A percentile compares a stretch with the other conserved stretches of the same genome.
Conservation (phyloP, 2,329 filamentous ascomycete genomes). For the Diaporthe amygdali region DNA sequence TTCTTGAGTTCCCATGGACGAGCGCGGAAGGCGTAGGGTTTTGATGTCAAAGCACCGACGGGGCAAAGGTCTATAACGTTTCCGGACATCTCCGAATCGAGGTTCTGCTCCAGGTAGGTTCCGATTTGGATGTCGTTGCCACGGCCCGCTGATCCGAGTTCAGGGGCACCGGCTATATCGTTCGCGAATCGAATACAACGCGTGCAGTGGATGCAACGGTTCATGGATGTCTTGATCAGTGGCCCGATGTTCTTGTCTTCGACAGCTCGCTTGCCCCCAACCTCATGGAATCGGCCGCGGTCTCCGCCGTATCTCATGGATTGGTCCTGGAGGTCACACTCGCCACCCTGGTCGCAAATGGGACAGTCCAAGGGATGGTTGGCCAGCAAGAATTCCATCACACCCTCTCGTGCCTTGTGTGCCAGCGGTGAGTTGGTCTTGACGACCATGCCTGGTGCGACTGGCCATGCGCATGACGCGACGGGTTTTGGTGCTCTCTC, state of each 20-base stretch:
- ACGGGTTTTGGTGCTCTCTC: conserved; percentile 96
- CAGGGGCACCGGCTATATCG: conserved; percentile 93
- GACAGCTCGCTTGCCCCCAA: conserved; percentile 93
- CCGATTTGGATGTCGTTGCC: conserved; percentile 98
- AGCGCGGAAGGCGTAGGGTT: conserved; percentile 96
- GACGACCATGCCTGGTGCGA: conserved; percentile 98
- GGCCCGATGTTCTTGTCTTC: conserved; percentile 99
- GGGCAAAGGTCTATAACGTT: conserved; percentile 99
- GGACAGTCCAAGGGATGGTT: conserved; percentile 97
- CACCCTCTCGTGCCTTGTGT: conserved; percentile 97
- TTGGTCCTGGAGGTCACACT: conserved; percentile 99
- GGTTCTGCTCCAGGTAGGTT: conserved; percentile 92
- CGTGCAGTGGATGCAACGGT: conserved; percentile 99
- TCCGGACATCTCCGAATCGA: conserved; percentile 93
- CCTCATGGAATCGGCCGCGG: conserved; percentile 94
- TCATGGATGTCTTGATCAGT: conserved; percentile 99
- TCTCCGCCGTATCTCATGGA: conserved; percentile 98
- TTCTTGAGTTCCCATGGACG: conserved; percentile 97
- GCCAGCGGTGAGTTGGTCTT: conserved; percentile 96
- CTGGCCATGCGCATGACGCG: conserved; percentile 97
- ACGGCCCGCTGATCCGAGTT: conserved; percentile 91
- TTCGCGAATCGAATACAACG: conserved; percentile 97
- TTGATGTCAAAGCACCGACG: conserved; percentile 93
- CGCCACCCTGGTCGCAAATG: conserved; percentile 97
- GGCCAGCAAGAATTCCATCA: conserved; percentile 97